These are phyloP conservation scores for Aphanomyces astaci DNA, from an alignment of 352 stramenopile genomes.

Conservation along the genomic window DNA sequence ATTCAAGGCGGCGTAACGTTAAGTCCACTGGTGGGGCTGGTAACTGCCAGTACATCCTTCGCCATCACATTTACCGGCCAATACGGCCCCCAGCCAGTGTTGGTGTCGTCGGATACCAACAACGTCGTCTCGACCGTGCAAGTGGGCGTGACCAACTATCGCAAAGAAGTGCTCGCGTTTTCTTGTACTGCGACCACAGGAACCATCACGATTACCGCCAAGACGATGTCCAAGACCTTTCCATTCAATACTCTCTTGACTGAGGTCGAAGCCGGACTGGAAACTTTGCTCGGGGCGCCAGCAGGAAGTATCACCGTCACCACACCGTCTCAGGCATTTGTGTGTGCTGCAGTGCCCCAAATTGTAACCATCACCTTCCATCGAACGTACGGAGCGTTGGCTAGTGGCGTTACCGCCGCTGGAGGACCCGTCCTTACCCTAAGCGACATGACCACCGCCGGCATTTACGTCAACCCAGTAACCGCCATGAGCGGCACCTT, in stretches of 20 bases:
- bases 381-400: conserved; percentile 47
- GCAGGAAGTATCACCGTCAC: conserved; percentile 51
- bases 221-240: neutral
- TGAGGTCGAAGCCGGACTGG: conserved; percentile 35
- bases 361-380: conserved; percentile 58
- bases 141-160: conserved; percentile 36
- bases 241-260: conserved; percentile 9
- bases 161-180: conserved; percentile 20
- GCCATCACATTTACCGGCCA: conserved; percentile 49
- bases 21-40: conserved; percentile 27
- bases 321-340: conserved; percentile 29
- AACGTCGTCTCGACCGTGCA: conserved; percentile 27
- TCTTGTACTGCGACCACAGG: neutral
- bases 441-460: conserved; percentile 41
- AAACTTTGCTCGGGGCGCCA: conserved; percentile 43
- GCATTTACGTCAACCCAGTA: conserved; percentile 33
- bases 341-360: conserved; percentile 35
- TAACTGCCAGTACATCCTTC: conserved; percentile 29
- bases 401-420: conserved; percentile 27
- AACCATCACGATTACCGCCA: conserved; percentile 8
- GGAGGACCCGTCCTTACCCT: conserved; percentile 24
- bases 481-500: conserved; percentile 75
- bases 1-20: conserved; percentile 39
- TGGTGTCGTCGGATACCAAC: conserved; percentile 24
- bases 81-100: conserved; percentile 39